Percentiles rank a stretch among this genome's conserved stretches.
These are phyloP conservation scores for Colletotrichum lini DNA, from an alignment of 2,329 filamentous ascomycete genomes.

Conservation along the genomic window DNA sequence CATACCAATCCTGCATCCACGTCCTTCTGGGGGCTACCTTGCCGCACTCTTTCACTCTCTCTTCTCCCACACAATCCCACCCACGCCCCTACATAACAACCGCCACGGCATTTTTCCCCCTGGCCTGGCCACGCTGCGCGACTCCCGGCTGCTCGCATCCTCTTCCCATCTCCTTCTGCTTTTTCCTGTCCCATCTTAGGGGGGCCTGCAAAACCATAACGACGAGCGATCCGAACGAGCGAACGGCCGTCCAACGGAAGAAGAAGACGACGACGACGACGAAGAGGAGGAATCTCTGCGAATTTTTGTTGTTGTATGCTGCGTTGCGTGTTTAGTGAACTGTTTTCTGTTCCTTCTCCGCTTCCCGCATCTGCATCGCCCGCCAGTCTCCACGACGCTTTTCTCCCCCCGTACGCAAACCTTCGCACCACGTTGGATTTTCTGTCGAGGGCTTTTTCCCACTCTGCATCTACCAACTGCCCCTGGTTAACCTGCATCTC, in stretches of 20 bases:
- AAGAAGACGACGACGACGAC: neutral
- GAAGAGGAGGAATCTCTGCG: constrained; percentile 15
- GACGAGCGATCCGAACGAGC: constrained; percentile 37
- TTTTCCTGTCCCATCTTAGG: constrained; percentile 35
- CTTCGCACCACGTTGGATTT: constrained; percentile 20
- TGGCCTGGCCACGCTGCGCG: constrained; percentile 36
- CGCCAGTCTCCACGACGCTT: neutral
- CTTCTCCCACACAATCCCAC: neutral
- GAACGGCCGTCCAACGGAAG: constrained; percentile 27
- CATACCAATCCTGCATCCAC: constrained; percentile 19
- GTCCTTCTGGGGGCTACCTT: constrained; percentile 11
- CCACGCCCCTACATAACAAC: constrained; percentile 39
- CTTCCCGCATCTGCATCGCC: constrained; percentile 26
- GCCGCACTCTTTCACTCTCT: neutral
- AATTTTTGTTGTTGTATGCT: constrained; percentile 27
- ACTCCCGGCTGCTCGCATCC: constrained; percentile 31
- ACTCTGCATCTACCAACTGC: constrained; percentile 22
- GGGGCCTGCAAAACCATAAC: constrained; percentile 30
- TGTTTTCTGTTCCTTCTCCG: constrained; percentile 1
- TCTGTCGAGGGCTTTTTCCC: constrained; percentile 31
- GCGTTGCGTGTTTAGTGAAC: constrained; percentile 21
- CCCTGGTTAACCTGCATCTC: constrained; percentile 37
- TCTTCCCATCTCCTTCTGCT: neutral
- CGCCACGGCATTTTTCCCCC: constrained; percentile 35
- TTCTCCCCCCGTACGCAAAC: neutral